Percentiles rank a stretch among this genome's conserved stretches.
Evolutionary conservation across 192 early-diverging fungal genomes (phyloP).

Genomic region (Umbelopsis sp.): DNA sequence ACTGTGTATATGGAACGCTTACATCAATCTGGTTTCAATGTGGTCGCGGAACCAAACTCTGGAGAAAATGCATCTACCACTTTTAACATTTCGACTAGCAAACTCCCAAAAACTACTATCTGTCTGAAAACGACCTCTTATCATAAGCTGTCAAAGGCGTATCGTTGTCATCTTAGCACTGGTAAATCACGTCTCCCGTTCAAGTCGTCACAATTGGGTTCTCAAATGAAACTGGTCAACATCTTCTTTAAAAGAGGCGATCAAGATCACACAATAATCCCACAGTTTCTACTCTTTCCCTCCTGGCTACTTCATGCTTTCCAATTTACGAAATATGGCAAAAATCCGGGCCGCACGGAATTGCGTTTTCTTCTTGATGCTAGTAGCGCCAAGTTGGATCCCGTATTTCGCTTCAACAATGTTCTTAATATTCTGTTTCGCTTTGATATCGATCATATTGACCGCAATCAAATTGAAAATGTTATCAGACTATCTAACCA

Average conservation of each 20-base stretch:
- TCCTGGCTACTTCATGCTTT: slow-evolving; percentile 40
- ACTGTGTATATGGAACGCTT: slow-evolving; percentile 21
- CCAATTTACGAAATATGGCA: slow-evolving; percentile 30
- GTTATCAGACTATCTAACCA: neutral
- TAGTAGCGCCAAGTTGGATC: slow-evolving; percentile 35
- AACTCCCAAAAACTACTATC: slow-evolving; percentile 12
- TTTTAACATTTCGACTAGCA: neutral
- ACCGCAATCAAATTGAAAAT: neutral
- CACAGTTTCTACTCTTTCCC: slow-evolving; percentile 40
- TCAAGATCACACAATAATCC: slow-evolving; percentile 27
- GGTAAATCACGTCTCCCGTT: slow-evolving; percentile 36
- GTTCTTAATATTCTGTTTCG: slow-evolving; percentile 39
- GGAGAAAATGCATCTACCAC: too few relatives aligned
- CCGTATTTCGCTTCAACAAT: slow-evolving; percentile 38
- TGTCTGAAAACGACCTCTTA: slow-evolving; percentile 33
- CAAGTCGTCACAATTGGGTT: slow-evolving; percentile 24
- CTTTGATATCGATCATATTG: slow-evolving; percentile 34
- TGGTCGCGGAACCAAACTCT: neutral
- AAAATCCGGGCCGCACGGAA: slow-evolving; percentile 30
- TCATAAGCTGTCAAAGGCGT: slow-evolving; percentile 30
- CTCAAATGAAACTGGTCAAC: slow-evolving; percentile 35
- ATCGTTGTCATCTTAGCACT: slow-evolving; percentile 34
- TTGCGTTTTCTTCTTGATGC: slow-evolving; percentile 35
- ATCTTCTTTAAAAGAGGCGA: slow-evolving; percentile 29
- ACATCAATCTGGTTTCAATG: slow-evolving; percentile 11